Evolutionary conservation across 345 rosid species (phyloP).

Genomic region (Mallotus nudiflorus): DNA sequence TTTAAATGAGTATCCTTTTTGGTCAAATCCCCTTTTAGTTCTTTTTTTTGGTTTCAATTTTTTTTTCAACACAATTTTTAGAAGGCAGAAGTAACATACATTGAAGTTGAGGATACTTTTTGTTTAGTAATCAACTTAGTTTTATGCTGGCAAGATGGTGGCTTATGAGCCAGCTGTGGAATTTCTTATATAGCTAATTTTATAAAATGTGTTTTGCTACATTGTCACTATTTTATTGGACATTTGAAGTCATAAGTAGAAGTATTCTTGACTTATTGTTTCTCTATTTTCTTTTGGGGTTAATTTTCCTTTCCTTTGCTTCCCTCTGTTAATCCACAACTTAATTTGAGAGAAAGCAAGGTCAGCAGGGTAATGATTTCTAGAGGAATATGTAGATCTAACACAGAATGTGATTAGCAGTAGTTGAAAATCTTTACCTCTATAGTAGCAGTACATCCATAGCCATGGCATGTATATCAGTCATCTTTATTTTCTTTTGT

Average conservation of each 20-base stretch:
- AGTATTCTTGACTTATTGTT: neutral
- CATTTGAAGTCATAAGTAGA: neutral
- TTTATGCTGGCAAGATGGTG: neutral
- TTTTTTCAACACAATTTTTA: neutral
- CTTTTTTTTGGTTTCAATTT: neutral
- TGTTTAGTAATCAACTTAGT: neutral
- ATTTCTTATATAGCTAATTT: neutral
- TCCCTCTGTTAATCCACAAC: neutral
- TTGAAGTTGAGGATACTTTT: neutral
- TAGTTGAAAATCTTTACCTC: neutral
- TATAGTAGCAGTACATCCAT: neutral
- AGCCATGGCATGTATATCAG: neutral
- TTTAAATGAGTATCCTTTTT: neutral
- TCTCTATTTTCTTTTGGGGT: neutral
- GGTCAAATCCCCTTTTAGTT: neutral
- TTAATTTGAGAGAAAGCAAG: neutral
- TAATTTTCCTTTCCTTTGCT: neutral
- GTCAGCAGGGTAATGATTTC: neutral
- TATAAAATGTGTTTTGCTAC: neutral
- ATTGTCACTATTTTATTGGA: too few species aligned
- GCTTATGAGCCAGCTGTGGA: neutral
- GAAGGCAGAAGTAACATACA: neutral
- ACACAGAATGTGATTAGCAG: neutral
- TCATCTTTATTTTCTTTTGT: slow-evolving; percentile 28
- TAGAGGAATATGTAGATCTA: neutral